Evolutionary conservation across 2,329 filamentous ascomycete species (phyloP), one percentile per base, ranked within the genome.

Genomic region (Zymoseptoria tritici): DNA sequence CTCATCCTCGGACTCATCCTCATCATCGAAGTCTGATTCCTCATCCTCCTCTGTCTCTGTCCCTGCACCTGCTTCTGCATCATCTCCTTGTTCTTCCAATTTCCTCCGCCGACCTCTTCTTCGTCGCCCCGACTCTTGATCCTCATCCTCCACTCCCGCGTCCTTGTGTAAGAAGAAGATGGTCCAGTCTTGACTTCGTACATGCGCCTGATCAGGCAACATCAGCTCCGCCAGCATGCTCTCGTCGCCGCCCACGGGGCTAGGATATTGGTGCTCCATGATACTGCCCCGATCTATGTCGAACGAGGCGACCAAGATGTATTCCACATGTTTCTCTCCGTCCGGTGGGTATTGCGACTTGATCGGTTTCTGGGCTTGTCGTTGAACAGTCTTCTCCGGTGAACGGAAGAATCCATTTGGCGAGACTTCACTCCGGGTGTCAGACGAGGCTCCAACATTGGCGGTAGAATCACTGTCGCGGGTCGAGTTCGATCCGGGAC

Each of bases 81-180:
- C 13, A 80, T 76, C 1, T 78, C 77, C n/a, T 81, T 80, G 46
- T 11, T 81, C 81, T 20, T 81, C 63, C 22, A 71, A 69, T n/a
- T 59, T 60, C 50, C 61, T 53, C 54, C 58, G 60, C 57, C 72
- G 50, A 74, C 77, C 52, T 77, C 76, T 51, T 73, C 73, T 62
- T 78, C 77, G 59, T 80, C 78, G 31, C 75, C 61, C 52, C 80
- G 83, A 79, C 67, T 69, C 81, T 67, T 90, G 88, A 59, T 86
- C 83, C 29, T 91, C 89, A 61, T 96, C 92, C 59, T 93, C 89
- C 61, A 88, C 85, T 61, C 85, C 92, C 3, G 87, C 90, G 73
- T 99, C 94, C 74, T 97, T 97, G 78, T 99, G 94, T 59, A 99
- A 75, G 73, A 99, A 99, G 79, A 99, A 99, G 58, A 97, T 96